Evolutionary conservation across 306 rosid species (phyloP).

Genomic region (Oemleria cerasiformis): DNA sequence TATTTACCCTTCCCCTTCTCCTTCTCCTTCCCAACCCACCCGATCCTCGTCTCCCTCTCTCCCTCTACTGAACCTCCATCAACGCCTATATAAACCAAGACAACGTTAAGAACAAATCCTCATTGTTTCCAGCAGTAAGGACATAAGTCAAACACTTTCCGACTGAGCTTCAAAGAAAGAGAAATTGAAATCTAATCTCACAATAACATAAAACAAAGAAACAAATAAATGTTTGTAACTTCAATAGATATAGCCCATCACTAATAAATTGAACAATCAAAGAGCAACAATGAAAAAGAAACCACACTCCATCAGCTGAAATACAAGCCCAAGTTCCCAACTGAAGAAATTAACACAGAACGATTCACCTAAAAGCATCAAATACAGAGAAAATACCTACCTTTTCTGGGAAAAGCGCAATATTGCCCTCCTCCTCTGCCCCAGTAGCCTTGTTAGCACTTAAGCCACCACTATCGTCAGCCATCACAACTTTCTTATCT

Average conservation of each 20-base stretch:
- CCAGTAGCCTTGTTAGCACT: conserved; percentile 77
- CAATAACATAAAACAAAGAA: neutral
- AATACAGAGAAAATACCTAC: conserved; percentile 25
- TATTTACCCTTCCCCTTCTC: too few relatives aligned
- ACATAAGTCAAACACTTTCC: too few relatives aligned
- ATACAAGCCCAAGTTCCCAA: neutral
- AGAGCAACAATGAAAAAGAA: neutral
- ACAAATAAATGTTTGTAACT: neutral
- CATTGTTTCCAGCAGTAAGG: too few relatives aligned
- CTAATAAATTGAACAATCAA: conserved; percentile 1
- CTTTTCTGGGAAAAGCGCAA: conserved; percentile 86
- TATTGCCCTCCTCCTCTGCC: conserved; percentile 70
- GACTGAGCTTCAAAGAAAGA: too few relatives aligned
- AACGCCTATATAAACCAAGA: too few relatives aligned
- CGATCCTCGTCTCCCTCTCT: too few relatives aligned
- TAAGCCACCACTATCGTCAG: too few relatives aligned
- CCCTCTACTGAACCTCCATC: too few relatives aligned
- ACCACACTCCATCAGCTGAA: neutral
- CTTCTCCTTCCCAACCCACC: too few relatives aligned
- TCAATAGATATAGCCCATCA: neutral
- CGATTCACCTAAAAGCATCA: neutral
- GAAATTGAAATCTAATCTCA: neutral
- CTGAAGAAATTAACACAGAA: neutral
- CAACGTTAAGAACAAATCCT: too few relatives aligned
- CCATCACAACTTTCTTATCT: conserved; percentile 53